Evolutionary conservation across 192 early-diverging fungal genomes (phyloP).

Genomic region (Mortierella claussenii): DNA sequence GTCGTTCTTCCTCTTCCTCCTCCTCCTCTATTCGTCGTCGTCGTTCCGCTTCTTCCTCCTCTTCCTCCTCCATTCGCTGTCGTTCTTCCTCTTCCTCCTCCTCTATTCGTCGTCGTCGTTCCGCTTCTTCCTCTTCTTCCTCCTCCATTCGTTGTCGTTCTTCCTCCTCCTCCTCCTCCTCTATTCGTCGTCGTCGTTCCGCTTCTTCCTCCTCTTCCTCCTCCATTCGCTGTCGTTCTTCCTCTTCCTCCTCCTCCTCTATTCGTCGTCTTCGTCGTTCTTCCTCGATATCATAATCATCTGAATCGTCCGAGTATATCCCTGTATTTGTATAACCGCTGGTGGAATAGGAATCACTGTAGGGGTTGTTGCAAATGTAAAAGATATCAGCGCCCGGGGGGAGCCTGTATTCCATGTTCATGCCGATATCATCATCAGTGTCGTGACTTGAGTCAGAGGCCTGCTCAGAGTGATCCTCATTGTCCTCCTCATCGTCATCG

Average conservation of each 20-base stretch:
- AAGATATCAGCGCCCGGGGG: too few relatives aligned
- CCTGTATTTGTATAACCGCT: background rate
- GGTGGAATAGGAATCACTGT: too few relatives aligned
- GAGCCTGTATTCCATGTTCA: too few relatives aligned
- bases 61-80: background rate
- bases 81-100: constrained; percentile 9
- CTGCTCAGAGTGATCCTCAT: background rate
- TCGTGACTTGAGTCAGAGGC: too few relatives aligned
- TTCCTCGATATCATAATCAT: constrained; percentile 1
- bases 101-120: background rate
- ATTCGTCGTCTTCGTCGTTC: background rate
- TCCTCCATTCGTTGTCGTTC: background rate
- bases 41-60: background rate
- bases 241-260: constrained; percentile 6
- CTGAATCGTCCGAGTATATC: background rate
- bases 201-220: background rate
- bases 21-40: background rate
- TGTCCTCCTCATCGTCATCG: background rate
- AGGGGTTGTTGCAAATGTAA: too few relatives aligned
- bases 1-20: constrained; percentile 4
- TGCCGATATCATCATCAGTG: background rate
- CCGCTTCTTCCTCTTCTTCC: constrained; percentile 1
- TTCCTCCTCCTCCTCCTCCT: constrained; percentile 7
- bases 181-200: background rate
- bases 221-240: background rate